Evolutionary conservation across 192 early-diverging fungal species (phyloP), one percentile per base, ranked within the genome.

Genomic region (Paraglomus occultum): DNA sequence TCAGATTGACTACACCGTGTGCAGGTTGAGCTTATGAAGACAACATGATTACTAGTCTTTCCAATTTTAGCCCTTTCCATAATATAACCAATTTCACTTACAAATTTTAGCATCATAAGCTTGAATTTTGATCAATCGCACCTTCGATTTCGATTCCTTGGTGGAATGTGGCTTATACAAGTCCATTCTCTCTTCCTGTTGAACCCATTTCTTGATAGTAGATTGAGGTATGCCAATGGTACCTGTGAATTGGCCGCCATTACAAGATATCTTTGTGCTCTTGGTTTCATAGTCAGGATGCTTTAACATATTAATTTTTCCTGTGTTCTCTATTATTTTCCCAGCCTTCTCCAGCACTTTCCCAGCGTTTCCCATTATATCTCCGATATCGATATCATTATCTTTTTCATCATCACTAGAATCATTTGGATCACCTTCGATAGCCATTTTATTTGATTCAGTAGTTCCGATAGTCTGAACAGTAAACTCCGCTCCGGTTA

Each of bases 1-100:
- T 83, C 1, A 94, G 65, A 57, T 89, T 84, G 12, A 89, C 81
- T 2, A 81, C 71, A 6, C 83, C 80, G 42, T 73, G 63, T 31
- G 72, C 60, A 18, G 83, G 77, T 10, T 58, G 10, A 18, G 38
- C 76, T 72, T 60, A 18, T 31, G 3, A 3, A 31, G 31, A 31
- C 31, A 31, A 31, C 1, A 2, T 31, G 31, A 31, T 31, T 31
- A 31, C 1, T 31, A 31, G 31, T 31, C 31, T 31, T 31, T 31
- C 31, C 31, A 31, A 31, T 31, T 31, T 31, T 3, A 31, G n/a
- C 31, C 31, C 31, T 31, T 31, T 31, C 31, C 31, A 31, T 31
- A 31, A 31, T 31, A 31, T 31, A 2, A 31, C 31, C 31, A 3
- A 15, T 22, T 58, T 14, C 54, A 62, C 10, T 69, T 67, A 23